phyloP scores from a whole-genome alignment of 805 yeast genomes.

The Saturnispora galanensis region DNA sequence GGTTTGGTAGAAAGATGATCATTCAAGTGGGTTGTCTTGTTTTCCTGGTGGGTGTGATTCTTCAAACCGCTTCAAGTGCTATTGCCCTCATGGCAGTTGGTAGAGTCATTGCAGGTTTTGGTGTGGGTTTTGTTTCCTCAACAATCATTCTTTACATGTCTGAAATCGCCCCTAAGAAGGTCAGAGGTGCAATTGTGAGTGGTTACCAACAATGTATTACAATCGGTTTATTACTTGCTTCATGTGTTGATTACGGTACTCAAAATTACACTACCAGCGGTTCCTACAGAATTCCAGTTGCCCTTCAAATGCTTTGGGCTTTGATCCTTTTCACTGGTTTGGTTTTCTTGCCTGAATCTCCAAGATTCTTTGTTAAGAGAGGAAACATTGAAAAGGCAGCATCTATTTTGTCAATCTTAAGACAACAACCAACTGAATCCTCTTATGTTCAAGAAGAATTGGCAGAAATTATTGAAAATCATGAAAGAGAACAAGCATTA shows the following conservation, averaged over 20 bases:
- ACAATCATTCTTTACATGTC: slow-evolving; percentile 72
- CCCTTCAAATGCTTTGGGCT: slow-evolving; percentile 66
- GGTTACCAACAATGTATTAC: slow-evolving; percentile 59
- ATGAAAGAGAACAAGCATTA: slow-evolving; percentile 34
- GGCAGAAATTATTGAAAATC: slow-evolving; percentile 42
- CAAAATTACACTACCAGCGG: slow-evolving; percentile 41
- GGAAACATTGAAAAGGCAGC: slow-evolving; percentile 49
- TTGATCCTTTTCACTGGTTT: slow-evolving; percentile 50
- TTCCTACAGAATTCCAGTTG: slow-evolving; percentile 68
- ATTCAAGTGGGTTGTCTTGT: slow-evolving; percentile 34
- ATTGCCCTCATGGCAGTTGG: slow-evolving; percentile 52
- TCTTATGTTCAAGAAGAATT: slow-evolving; percentile 38
- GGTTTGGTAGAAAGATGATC: slow-evolving; percentile 39
- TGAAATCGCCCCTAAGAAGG: slow-evolving; percentile 68
- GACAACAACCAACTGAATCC: slow-evolving; percentile 41
- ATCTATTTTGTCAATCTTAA: slow-evolving; percentile 41
- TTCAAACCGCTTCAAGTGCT: slow-evolving; percentile 38
- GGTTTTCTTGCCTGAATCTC: slow-evolving; percentile 63
- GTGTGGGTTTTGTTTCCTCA: slow-evolving; percentile 72
- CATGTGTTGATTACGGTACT: slow-evolving; percentile 63
- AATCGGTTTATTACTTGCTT: slow-evolving; percentile 62
- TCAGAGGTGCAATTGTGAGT: slow-evolving; percentile 70
- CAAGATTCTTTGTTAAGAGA: slow-evolving; percentile 57
- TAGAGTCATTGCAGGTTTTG: slow-evolving; percentile 62
- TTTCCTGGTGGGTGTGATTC: slow-evolving; percentile 38